phyloP scores from a whole-genome alignment of 768 basidiomycete species.

The Boletus vermiculosoides region DNA sequence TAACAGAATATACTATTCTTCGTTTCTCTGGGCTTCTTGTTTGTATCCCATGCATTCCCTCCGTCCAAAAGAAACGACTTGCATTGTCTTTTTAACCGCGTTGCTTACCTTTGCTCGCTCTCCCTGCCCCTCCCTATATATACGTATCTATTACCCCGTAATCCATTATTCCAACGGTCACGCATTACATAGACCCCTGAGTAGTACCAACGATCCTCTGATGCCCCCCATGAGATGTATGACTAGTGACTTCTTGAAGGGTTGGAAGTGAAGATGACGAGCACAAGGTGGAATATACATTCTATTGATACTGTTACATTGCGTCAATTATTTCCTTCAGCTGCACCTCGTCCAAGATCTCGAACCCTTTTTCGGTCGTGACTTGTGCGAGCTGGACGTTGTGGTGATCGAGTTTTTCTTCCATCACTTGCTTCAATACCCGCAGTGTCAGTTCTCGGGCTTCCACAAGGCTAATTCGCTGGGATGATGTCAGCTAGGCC shows the following conservation, averaged over 20 bases:
- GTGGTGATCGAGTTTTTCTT: constrained; percentile 98
- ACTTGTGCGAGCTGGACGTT: constrained; percentile 98
- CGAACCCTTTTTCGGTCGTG: constrained; percentile 79
- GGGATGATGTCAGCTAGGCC: constrained; percentile 12
- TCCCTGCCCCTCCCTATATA: constrained; percentile 14
- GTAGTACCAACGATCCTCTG: background rate
- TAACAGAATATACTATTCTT: constrained; percentile 15
- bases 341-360: constrained; percentile 78
- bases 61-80: constrained; percentile 9
- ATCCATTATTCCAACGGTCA: constrained; percentile 1
- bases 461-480: constrained; percentile 91
- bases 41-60: constrained; percentile 15
- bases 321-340: constrained; percentile 84
- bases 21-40: constrained; percentile 9
- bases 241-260: no score
- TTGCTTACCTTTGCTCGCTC: background rate
- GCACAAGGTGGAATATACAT: constrained; percentile 15
- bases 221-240: background rate
- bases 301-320: constrained; percentile 49
- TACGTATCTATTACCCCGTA: constrained; percentile 25
- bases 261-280: background rate
- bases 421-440: constrained; percentile 99
- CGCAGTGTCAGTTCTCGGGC: constrained; percentile 84
- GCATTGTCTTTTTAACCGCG: constrained; percentile 14
- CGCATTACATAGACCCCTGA: constrained; percentile 5